A percentile compares a stretch with the other conserved stretches of the same genome.
These are phyloP conservation scores for Staphylotrichum longicolle DNA, from an alignment of 495 filamentous ascomycete genomes.

Conservation along the genomic window DNA sequence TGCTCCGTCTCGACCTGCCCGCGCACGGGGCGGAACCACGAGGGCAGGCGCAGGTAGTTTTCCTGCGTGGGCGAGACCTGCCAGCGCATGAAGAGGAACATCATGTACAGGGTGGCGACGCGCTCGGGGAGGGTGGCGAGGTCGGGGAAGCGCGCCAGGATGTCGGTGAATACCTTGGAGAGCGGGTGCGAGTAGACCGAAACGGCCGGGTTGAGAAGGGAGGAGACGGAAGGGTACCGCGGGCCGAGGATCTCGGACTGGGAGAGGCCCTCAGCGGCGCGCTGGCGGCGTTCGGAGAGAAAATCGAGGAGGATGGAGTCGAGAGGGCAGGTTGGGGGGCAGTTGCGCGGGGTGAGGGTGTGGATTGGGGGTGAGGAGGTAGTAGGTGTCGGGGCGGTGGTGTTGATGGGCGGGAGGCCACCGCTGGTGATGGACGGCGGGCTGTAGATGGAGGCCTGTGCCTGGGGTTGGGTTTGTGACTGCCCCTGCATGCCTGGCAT, in stretches of 20 bases:
- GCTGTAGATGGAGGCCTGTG: conserved; percentile 5
- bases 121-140: conserved; percentile 68
- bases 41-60: conserved; percentile 69
- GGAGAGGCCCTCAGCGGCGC: conserved; percentile 59
- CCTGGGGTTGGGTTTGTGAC: neutral
- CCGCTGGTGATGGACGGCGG: conserved; percentile 5
- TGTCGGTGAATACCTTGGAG: conserved; percentile 79
- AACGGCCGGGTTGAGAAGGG: conserved; percentile 65
- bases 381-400: conserved; percentile 2
- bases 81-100: conserved; percentile 86
- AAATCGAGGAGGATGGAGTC: conserved; percentile 77
- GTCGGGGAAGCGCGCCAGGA: conserved; percentile 70
- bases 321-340: conserved; percentile 64
- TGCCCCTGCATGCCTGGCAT: conserved; percentile 9
- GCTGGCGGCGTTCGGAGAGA: conserved; percentile 62
- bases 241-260: conserved; percentile 65
- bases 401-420: neutral
- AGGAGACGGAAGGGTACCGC: conserved; percentile 70
- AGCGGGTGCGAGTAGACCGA: conserved; percentile 64
- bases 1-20: conserved; percentile 62
- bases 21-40: conserved; percentile 61
- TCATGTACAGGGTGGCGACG: conserved; percentile 72
- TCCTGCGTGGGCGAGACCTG: conserved; percentile 69
- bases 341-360: conserved; percentile 56
- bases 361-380: conserved; percentile 2